Evolutionary conservation across 257 asterid genomes (phyloP).

Genomic region (Fraxinus americana): DNA sequence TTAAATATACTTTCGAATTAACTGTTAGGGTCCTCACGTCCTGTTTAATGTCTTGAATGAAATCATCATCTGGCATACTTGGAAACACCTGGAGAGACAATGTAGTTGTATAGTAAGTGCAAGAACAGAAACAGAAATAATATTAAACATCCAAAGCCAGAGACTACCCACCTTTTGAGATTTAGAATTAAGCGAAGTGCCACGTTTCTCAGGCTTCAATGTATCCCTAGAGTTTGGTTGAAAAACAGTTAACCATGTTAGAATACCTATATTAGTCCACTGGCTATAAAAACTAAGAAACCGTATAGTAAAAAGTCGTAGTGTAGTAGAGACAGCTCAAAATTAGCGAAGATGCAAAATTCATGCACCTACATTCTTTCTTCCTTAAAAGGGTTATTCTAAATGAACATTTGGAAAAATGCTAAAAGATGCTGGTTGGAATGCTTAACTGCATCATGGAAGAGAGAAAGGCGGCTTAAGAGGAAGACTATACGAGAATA

Average conservation of each 20-base stretch:
- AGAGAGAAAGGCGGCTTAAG: not conserved
- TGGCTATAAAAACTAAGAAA: not conserved
- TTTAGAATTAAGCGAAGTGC: constrained; percentile 25
- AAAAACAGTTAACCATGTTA: constrained; percentile 20
- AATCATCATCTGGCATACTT: constrained; percentile 26
- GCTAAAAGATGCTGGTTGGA: not conserved
- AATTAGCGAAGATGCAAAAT: not conserved
- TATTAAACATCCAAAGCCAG: too few species aligned
- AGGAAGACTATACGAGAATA: not conserved
- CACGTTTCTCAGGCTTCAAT: constrained; percentile 31
- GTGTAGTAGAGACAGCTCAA: not conserved
- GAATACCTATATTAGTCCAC: not conserved
- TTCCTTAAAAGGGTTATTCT: not conserved
- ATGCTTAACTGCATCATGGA: not conserved
- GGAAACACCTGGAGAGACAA: constrained; percentile 37
- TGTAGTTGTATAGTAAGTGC: not conserved
- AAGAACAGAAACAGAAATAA: constrained; percentile 2
- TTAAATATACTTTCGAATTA: not conserved
- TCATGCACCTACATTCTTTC: not conserved
- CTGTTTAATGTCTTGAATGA: constrained; percentile 21
- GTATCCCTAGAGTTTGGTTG: constrained; percentile 33
- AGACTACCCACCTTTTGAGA: constrained; percentile 34
- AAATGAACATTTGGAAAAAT: not conserved
- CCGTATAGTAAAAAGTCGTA: not conserved
- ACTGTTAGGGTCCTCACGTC: constrained; percentile 22